Percentiles rank a stretch among this genome's conserved stretches.
Conservation (phyloP, 768 basidiomycete genomes). For the Leccinellum rugosiceps region DNA sequence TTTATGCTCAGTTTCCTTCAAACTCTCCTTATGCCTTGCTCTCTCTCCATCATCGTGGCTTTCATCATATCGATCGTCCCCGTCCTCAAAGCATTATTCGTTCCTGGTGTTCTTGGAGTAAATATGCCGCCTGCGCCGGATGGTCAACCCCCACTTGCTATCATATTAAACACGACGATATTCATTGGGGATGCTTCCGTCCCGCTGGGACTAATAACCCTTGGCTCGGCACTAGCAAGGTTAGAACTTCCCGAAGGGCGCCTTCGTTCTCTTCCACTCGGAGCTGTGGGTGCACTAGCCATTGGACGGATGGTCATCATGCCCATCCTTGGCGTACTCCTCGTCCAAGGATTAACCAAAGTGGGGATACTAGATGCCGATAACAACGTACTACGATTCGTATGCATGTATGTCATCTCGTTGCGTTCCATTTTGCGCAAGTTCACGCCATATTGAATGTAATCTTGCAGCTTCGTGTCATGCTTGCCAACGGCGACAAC, state of each 20-base stretch:
- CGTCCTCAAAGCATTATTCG: constrained; percentile 59
- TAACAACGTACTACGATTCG: constrained; percentile 60
- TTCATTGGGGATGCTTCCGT: constrained; percentile 66
- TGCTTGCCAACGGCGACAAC: constrained; percentile 61
- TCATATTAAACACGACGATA: constrained; percentile 51
- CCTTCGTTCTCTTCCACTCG: constrained; percentile 45
- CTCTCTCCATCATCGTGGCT: constrained; percentile 50
- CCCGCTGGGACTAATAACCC: constrained; percentile 57
- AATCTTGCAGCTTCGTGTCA: constrained; percentile 46
- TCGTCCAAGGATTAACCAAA: constrained; percentile 49
- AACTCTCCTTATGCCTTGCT: constrained; percentile 45
- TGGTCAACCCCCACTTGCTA: constrained; percentile 62
- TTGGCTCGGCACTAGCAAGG: constrained; percentile 62
- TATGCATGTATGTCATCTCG: constrained; percentile 56
- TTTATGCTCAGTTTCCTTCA: constrained; percentile 26
- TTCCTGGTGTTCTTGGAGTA: constrained; percentile 39
- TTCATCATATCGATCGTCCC: constrained; percentile 57
- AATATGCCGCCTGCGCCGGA: constrained; percentile 55
- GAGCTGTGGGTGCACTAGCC: constrained; percentile 53
- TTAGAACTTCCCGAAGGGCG: constrained; percentile 47
- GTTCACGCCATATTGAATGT: background rate
- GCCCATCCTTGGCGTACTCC: constrained; percentile 59
- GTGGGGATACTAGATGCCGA: constrained; percentile 45
- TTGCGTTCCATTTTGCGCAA: background rate
- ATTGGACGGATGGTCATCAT: constrained; percentile 52